A percentile compares a stretch with the other conserved stretches of the same genome.
Conservation (phyloP, 371 early-diverging fungal genomes). For the Thermomucor indicae-seudaticae region DNA sequence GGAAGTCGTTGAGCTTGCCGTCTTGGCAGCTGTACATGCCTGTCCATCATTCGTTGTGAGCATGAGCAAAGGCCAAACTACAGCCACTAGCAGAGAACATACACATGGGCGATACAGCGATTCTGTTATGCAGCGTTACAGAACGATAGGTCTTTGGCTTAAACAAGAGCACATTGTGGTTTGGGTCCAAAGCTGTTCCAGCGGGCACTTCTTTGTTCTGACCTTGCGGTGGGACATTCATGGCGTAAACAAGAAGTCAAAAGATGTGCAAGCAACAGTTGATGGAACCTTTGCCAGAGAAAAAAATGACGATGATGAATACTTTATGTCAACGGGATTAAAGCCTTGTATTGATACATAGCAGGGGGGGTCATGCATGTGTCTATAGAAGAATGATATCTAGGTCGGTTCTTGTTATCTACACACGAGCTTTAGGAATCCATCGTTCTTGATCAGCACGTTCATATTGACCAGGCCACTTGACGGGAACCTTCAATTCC, state of each 20-base stretch:
- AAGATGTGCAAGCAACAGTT: not conserved
- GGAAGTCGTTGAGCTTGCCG: slow-evolving; percentile 16
- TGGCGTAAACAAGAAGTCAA: not conserved
- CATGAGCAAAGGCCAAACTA: too few species aligned
- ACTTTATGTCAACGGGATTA: too few species aligned
- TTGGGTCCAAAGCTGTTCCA: slow-evolving; percentile 6
- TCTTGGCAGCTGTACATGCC: slow-evolving; percentile 19
- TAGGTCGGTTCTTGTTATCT: too few species aligned
- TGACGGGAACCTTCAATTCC: slow-evolving; percentile 60
- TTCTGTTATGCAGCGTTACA: slow-evolving; percentile 65
- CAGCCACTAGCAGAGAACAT: slow-evolving; percentile 25
- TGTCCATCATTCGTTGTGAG: too few species aligned
- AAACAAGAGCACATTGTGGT: slow-evolving; percentile 41
- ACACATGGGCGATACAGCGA: slow-evolving; percentile 83
- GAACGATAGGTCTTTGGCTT: slow-evolving; percentile 58
- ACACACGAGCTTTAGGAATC: too few species aligned
- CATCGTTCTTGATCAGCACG: slow-evolving; percentile 25
- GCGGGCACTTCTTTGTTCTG: slow-evolving; percentile 7
- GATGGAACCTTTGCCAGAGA: too few species aligned
- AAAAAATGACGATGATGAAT: too few species aligned
- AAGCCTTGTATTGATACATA: too few species aligned
- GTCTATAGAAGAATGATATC: too few species aligned
- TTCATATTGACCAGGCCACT: slow-evolving; percentile 66
- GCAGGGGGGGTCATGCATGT: too few species aligned
- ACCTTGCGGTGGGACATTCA: slow-evolving; percentile 2